Base-by-base conservation (phyloP, 352 stramenopile species). In the Pythium utonaiense region DNA sequence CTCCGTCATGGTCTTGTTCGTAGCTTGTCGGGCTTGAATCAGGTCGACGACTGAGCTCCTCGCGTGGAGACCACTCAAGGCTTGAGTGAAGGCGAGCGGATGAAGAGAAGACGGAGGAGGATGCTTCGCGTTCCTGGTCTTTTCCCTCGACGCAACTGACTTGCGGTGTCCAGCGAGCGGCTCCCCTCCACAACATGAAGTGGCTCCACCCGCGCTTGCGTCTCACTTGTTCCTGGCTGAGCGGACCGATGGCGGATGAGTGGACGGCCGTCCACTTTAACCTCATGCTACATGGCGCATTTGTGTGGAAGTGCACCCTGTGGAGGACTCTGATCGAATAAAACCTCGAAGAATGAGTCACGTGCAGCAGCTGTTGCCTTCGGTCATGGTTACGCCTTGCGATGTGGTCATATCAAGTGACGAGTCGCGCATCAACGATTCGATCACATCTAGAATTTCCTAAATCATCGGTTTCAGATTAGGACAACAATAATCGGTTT, bases 211-310 rank as follows among this genome's bases (percentile, higher is more conserved):
- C 3, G 6, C 31, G 14, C 19, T 22, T 25, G 6, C 31, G 14
- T 27, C 44, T 25, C 21, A 34, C n/a, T 31, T 38, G 42, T 47
- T 27, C n/a, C 40, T 47, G 7, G 40, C 7, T 57, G 30, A 51
- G 57, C 57, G 57, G 57, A 64, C 24, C 47, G 51, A 64, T 24
- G 54, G n/a, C 21, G 31, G 51, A 21, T 7, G 34, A 57, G 51
- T 13, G 51, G 19, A 47, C 12, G 34, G 34, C 6, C 55, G 62
- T 68, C 62, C 62, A 64, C 62, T 68, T 51, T 55, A 63, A 68
- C 62, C 62, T 68, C 54, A 49, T 28, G 28, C 5, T 10, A 10
- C 9, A 9, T 33, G 28, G 5, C 28, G 5, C 5, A 5, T 33
- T 33, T 33, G 5, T 5, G 9, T 33, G 5, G 28, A 33, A 33